Percentiles rank a stretch among this genome's conserved stretches.
Conservation (phyloP, 306 rosid genomes). For the Sechiopsis laciniata region DNA sequence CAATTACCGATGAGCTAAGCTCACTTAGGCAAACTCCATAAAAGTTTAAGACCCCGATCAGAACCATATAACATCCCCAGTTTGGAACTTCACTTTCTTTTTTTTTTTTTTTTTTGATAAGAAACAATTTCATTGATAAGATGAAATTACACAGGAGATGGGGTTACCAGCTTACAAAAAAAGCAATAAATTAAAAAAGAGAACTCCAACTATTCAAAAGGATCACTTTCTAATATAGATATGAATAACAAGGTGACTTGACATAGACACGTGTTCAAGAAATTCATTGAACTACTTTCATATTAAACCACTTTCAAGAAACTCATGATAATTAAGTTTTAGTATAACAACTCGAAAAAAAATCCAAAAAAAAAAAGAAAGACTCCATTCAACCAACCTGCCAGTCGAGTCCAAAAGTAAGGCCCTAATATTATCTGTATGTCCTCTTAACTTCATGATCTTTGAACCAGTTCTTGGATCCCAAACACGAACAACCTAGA, state of each 20-base stretch:
- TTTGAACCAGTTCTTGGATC: conserved; percentile 94
- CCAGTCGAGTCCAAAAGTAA: conserved; percentile 88
- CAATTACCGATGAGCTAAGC: too few species aligned
- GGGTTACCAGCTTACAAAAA: too few species aligned
- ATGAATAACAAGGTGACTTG: background rate
- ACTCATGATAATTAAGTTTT: background rate
- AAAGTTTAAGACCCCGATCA: background rate
- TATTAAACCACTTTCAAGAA: conserved; percentile 4
- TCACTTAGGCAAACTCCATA: background rate
- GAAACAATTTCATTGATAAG: too few species aligned
- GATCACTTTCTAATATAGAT: conserved; percentile 2
- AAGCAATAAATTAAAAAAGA: too few species aligned
- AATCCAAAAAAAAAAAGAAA: conserved; percentile 18
- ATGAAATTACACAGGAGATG: too few species aligned
- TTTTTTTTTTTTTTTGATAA: too few species aligned
- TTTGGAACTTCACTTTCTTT: background rate
- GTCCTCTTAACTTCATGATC: conserved; percentile 91
- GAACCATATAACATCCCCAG: background rate
- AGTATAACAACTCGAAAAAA: conserved; percentile 15
- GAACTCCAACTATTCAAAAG: too few species aligned
- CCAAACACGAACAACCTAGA: conserved; percentile 96
- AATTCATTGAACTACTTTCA: background rate
- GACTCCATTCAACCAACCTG: conserved; percentile 50
- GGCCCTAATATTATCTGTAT: conserved; percentile 87
- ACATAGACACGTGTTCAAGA: too few species aligned